Evolutionary conservation across 306 rosid genomes (phyloP).

Genomic region (Mucuna pruriens): DNA sequence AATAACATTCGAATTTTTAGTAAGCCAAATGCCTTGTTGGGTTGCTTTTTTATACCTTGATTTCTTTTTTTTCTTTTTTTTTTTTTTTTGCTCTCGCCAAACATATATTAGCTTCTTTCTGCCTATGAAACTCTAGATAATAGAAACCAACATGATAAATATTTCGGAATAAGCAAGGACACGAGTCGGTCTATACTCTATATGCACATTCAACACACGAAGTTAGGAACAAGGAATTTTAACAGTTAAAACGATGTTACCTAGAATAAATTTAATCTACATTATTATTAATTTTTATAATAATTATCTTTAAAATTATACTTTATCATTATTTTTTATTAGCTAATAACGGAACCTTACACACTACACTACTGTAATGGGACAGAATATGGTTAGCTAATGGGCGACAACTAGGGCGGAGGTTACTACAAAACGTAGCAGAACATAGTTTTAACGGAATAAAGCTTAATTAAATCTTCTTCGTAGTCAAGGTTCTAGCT

Average conservation of each 20-base stretch:
- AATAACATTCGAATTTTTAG: neutral
- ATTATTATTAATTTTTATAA: too few relatives aligned
- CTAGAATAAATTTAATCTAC: constrained; percentile 2
- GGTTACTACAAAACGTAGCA: neutral
- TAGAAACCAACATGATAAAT: neutral
- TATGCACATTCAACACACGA: neutral
- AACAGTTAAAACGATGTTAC: neutral
- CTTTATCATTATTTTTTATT: too few relatives aligned
- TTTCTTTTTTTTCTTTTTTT: neutral
- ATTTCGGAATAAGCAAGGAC: constrained; percentile 30
- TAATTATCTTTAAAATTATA: too few relatives aligned
- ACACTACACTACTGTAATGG: too few relatives aligned
- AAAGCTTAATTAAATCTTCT: neutral
- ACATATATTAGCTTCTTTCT: neutral
- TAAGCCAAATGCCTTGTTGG: constrained; percentile 22
- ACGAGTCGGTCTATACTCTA: neutral
- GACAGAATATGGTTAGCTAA: neutral
- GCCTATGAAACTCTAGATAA: neutral
- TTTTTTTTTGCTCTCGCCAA: too few relatives aligned
- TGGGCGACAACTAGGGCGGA: constrained; percentile 16
- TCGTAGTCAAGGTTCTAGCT: neutral
- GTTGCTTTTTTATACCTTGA: constrained; percentile 19
- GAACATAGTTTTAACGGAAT: neutral
- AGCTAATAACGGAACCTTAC: too few relatives aligned
- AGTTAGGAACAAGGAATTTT: constrained; percentile 4